phyloP scores from a whole-genome alignment of 2,329 filamentous ascomycete genomes.

The Chrysosporium keratinophilum region DNA sequence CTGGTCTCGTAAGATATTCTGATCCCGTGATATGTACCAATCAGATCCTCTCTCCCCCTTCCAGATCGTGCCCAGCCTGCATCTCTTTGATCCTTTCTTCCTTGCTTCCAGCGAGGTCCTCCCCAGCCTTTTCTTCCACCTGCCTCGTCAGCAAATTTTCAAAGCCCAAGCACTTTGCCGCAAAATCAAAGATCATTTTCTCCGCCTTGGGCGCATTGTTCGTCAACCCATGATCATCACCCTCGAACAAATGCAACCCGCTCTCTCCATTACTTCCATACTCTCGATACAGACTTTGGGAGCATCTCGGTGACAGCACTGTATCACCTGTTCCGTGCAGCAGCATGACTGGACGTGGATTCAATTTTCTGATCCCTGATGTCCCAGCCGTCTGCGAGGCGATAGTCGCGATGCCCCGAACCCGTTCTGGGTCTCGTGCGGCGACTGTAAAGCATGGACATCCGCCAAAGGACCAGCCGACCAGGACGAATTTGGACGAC shows the following conservation, averaged over 20 bases:
- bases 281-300: conserved; percentile 27
- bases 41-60: conserved; percentile 23
- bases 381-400: conserved; percentile 34
- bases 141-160: conserved; percentile 15
- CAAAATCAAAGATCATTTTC: conserved; percentile 33
- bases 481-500: conserved; percentile 30
- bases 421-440: conserved; percentile 22
- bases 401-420: conserved; percentile 32
- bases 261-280: conserved; percentile 29
- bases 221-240: conserved; percentile 37
- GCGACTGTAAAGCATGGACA: conserved; percentile 34
- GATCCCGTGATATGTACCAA: neutral
- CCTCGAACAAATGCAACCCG: conserved; percentile 32
- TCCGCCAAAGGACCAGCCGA: conserved; percentile 38
- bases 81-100: conserved; percentile 25
- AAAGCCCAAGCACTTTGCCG: conserved; percentile 27
- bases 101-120: conserved; percentile 20
- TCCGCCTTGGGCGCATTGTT: conserved; percentile 30
- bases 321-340: conserved; percentile 33
- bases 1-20: neutral
- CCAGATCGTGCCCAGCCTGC: conserved; percentile 30
- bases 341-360: conserved; percentile 30
- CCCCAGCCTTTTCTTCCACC: conserved; percentile 15
- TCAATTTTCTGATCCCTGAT: conserved; percentile 24
- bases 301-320: conserved; percentile 28